These are phyloP conservation scores for Blastobotrys illinoisensis DNA, from an alignment of 1,139 yeast species.

Conservation along the genomic window DNA sequence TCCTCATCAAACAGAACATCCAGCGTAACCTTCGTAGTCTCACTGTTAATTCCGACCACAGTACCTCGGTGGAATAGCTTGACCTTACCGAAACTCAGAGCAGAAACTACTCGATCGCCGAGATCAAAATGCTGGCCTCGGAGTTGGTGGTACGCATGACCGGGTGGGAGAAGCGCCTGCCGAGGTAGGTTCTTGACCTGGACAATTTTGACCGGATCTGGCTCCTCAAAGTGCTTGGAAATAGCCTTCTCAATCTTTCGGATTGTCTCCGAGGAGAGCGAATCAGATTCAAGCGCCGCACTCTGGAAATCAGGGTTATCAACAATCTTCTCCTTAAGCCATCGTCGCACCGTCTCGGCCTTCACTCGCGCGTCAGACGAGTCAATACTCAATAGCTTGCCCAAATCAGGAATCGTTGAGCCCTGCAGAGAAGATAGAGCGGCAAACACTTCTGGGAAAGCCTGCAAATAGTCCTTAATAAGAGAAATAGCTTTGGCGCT, in stretches of 20 bases:
- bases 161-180: constrained; percentile 74
- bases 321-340: constrained; percentile 42
- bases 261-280: constrained; percentile 63
- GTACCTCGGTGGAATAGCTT: constrained; percentile 88
- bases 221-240: constrained; percentile 35
- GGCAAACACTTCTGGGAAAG: constrained; percentile 58
- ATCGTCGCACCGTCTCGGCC: constrained; percentile 34
- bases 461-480: constrained; percentile 52
- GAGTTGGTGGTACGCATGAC: constrained; percentile 64
- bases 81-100: constrained; percentile 84
- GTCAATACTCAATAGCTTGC: constrained; percentile 38
- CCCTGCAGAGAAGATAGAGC: constrained; percentile 31
- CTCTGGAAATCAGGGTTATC: constrained; percentile 48
- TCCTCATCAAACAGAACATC: constrained; percentile 82
- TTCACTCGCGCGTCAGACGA: constrained; percentile 40
- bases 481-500: constrained; percentile 69
- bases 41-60: constrained; percentile 70
- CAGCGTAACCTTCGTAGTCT: constrained; percentile 50
- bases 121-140: constrained; percentile 71
- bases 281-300: constrained; percentile 75
- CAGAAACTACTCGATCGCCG: constrained; percentile 87
- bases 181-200: constrained; percentile 69
- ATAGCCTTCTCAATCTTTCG: constrained; percentile 63
- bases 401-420: constrained; percentile 40
- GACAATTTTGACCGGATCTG: constrained; percentile 12